Evolutionary conservation across 2,329 filamentous ascomycete genomes (phyloP).

Genomic region (Scorias spongiosa): DNA sequence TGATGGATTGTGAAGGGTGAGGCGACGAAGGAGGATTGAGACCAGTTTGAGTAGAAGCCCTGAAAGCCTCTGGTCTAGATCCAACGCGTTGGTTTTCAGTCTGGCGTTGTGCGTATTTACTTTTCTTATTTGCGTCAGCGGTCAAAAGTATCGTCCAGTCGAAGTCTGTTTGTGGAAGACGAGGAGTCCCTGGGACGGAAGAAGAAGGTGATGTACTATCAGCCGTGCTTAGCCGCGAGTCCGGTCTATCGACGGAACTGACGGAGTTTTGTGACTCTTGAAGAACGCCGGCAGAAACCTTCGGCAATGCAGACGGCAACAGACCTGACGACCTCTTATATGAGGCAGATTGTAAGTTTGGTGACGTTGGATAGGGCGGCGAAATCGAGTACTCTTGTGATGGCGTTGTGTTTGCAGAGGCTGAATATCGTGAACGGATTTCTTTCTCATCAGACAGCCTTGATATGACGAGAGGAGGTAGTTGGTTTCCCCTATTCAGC

Average conservation of each 20-base stretch:
- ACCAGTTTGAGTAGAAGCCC: background rate
- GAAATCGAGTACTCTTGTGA: background rate
- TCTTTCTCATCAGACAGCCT: constrained; percentile 10
- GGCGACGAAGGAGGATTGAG: background rate
- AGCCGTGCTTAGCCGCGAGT: constrained; percentile 10
- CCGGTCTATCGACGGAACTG: constrained; percentile 3
- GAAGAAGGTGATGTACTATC: constrained; percentile 12
- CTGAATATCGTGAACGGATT: constrained; percentile 4
- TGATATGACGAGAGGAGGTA: constrained; percentile 13
- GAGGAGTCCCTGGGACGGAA: constrained; percentile 8
- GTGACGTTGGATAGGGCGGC: background rate
- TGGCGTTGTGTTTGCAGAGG: constrained; percentile 1
- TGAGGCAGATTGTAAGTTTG: background rate
- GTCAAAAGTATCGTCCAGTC: constrained; percentile 14
- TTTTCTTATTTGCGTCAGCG: constrained; percentile 1
- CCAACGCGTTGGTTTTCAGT: constrained; percentile 3
- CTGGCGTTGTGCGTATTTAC: constrained; percentile 2
- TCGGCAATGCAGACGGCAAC: background rate
- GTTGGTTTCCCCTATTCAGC: constrained; percentile 13
- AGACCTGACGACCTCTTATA: background rate
- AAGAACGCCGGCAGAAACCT: background rate
- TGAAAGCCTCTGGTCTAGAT: constrained; percentile 3
- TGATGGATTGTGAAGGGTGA: constrained; percentile 10
- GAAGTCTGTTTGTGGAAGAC: constrained; percentile 15
- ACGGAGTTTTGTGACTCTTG: background rate